These are phyloP conservation scores for Aspergillus felis DNA, from an alignment of 2,329 filamentous ascomycete genomes.

Conservation along the genomic window DNA sequence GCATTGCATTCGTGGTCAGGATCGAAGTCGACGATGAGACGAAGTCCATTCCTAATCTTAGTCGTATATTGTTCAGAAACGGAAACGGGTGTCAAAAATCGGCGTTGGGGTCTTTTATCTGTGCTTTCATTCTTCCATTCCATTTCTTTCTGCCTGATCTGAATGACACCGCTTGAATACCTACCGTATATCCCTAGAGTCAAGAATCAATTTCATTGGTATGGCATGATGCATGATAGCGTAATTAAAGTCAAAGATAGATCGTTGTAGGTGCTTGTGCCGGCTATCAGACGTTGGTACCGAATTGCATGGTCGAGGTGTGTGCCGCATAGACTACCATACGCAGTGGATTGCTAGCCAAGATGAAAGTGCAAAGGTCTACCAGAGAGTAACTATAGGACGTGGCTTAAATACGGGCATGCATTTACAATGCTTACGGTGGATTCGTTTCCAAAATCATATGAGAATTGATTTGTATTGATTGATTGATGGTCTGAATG, in stretches of 20 bases:
- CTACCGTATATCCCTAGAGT: neutral
- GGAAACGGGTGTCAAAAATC: constrained; percentile 27
- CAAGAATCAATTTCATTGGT: neutral
- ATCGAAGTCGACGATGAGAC: constrained; percentile 20
- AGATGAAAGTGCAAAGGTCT: neutral
- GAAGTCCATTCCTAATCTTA: constrained; percentile 28
- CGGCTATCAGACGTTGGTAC: neutral
- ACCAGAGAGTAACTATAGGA: too few species aligned
- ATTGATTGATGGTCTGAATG: neutral
- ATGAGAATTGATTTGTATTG: neutral
- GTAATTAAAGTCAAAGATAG: too few species aligned
- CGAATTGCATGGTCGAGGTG: neutral
- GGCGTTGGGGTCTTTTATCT: constrained; percentile 20
- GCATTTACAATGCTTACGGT: neutral
- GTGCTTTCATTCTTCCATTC: neutral
- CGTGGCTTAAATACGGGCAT: too few species aligned
- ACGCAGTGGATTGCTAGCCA: neutral
- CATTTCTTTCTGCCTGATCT: neutral
- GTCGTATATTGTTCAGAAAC: constrained; percentile 20
- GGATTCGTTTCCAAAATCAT: neutral
- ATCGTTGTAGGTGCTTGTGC: neutral
- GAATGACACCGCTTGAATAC: neutral
- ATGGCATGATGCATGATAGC: neutral
- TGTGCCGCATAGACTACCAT: neutral
- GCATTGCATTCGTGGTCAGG: constrained; percentile 3